Percentiles rank a stretch among this genome's conserved stretches.
Evolutionary conservation across 2,329 filamentous ascomycete genomes (phyloP).

Genomic region (Sporothrix brunneoviolacea): DNA sequence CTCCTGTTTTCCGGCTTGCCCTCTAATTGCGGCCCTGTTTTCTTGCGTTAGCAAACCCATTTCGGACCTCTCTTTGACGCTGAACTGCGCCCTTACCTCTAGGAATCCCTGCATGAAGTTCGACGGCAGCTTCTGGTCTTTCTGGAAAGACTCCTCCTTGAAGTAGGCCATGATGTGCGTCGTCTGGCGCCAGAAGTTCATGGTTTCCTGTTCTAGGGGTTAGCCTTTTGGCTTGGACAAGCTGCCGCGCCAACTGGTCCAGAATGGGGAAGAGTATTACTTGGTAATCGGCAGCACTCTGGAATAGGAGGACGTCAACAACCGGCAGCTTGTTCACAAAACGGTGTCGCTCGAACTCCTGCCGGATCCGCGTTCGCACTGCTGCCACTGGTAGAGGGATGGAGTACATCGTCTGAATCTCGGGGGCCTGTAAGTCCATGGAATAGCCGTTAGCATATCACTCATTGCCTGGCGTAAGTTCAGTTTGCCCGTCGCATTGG

Average conservation of each 20-base stretch:
- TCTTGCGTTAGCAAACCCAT: conserved; percentile 6
- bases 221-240: too few species aligned
- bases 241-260: too few species aligned
- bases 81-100: conserved; percentile 53
- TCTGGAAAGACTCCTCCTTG: conserved; percentile 70
- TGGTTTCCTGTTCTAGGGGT: too few species aligned
- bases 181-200: conserved; percentile 99
- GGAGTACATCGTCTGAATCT: conserved; percentile 96
- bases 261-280: conserved; percentile 46
- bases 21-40: conserved; percentile 50
- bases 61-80: too few species aligned
- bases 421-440: conserved; percentile 61
- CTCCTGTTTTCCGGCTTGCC: neutral
- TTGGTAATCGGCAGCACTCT: conserved; percentile 92
- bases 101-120: conserved; percentile 94
- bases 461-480: too few species aligned
- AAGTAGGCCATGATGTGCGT: conserved; percentile 97
- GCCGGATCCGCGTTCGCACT: conserved; percentile 86
- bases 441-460: neutral
- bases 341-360: conserved; percentile 94
- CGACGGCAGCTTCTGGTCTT: conserved; percentile 70
- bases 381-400: conserved; percentile 80
- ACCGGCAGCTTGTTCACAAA: conserved; percentile 84
- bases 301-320: conserved; percentile 82
- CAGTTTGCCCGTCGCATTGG: too few species aligned